Evolutionary conservation across 306 rosid genomes (phyloP), one percentile per base, ranked within the genome.

Genomic region (Trichosanthes cucumerina): DNA sequence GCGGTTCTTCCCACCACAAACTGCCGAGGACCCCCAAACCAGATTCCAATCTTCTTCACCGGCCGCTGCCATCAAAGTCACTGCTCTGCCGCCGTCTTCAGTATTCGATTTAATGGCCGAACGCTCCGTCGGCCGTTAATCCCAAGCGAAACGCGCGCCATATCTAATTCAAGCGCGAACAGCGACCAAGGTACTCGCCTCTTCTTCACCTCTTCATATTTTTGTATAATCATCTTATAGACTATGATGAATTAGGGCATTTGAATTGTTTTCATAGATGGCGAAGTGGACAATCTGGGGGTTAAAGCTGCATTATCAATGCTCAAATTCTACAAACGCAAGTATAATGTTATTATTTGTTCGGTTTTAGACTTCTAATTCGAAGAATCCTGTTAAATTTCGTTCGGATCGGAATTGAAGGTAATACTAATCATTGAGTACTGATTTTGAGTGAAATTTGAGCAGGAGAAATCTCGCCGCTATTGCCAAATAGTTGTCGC

Each of bases 401-500:
- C 9, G 52, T 13, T 49, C 59, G 33, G 43, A 36, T 41, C 33
- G 21, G 28, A 31, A 62, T 54, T 39, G 65, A 39, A 54, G 14
- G 12, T 31, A 9, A 31, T 13, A 7, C 38, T 0, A n/a, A 59
- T 26, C 3, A 11, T 15, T 12, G 1, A 28, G 43, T 36, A 10
- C 72, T 79, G 16, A 59, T 65, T 34, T 62, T 36, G 78, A 58
- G 38, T 43, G 18, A 77, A 39, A 34, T 41, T 7, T 75, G 36
- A 70, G 79, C 84, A 91, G 97, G 98, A 80, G 98, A 94, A 80
- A 94, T 94, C 82, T 94, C 98, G 14, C 98, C 98, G 16, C 49
- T 90, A 64, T 80, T 94, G 87, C 96, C 93, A 1, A 88, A 83
- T 5, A 94, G 98, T 68, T 92, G 98, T 81, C 94, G 96, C 4